Conservation (phyloP, 2,329 filamentous ascomycete species). For the Stenocarpella maydis region DNA sequence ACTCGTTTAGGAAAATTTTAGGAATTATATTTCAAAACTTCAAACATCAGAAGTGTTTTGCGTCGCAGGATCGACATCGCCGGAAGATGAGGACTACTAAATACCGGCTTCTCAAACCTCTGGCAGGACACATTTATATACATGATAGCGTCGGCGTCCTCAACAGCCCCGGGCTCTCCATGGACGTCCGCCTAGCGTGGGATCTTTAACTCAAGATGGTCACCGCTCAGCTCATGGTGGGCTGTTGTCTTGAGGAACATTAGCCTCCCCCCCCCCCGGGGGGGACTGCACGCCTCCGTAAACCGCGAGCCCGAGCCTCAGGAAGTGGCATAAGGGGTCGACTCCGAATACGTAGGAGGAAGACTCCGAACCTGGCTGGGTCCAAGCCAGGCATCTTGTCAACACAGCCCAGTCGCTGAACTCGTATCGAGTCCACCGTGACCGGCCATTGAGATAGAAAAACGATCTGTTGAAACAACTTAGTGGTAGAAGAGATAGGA, state of each 20-base stretch:
- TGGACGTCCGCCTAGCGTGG: slow-evolving; percentile 14
- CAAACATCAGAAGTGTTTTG: not conserved
- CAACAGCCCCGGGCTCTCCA: not conserved
- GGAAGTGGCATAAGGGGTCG: not conserved
- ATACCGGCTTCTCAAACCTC: not conserved
- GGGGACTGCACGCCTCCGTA: not conserved
- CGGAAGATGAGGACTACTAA: slow-evolving; percentile 5
- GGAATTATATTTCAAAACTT: not conserved
- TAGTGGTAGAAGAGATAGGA: not conserved
- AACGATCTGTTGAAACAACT: not conserved
- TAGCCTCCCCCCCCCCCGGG: not conserved
- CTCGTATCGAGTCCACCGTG: not conserved
- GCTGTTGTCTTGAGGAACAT: not conserved
- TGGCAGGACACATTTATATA: not conserved
- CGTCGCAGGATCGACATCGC: not conserved
- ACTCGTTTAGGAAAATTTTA: not conserved
- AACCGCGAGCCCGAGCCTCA: not conserved
- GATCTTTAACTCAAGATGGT: not conserved
- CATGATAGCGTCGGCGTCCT: not conserved
- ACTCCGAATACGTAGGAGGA: not conserved
- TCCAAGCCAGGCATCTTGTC: not conserved
- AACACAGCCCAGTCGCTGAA: not conserved
- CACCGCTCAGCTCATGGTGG: not conserved
- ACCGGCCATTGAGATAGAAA: not conserved
- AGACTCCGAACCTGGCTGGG: not conserved